Evolutionary conservation across 331 rosid species (phyloP).

Genomic region (Ulmus americana): DNA sequence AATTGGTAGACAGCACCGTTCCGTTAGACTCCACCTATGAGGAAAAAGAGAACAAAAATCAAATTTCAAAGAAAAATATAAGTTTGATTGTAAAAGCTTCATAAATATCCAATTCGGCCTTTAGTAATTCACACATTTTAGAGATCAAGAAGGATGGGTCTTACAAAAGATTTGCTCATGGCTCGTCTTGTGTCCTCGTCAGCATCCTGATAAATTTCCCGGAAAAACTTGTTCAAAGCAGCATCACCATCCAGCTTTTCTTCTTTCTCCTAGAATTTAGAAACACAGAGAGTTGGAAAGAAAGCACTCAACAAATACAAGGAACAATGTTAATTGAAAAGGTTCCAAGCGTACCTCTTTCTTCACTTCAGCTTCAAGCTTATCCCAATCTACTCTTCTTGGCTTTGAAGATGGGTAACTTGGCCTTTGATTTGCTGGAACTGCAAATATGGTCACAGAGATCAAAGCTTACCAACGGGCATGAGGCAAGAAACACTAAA

Average conservation of each 20-base stretch:
- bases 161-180: conserved; percentile 79
- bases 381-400: conserved; percentile 56
- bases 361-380: conserved; percentile 74
- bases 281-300: conserved; percentile 7
- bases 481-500: not conserved
- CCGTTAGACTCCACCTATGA: conserved; percentile 81
- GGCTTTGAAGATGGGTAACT: conserved; percentile 71
- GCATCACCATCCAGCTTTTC: conserved; percentile 92
- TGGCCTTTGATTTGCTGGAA: conserved; percentile 40
- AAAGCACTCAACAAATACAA: not conserved
- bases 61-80: not conserved
- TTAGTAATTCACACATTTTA: not conserved
- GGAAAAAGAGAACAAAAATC: not conserved
- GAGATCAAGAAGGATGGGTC: conserved; percentile 12
- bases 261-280: conserved; percentile 59
- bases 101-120: not conserved
- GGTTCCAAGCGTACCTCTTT: conserved; percentile 48
- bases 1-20: conserved; percentile 86
- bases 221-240: conserved; percentile 75
- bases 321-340: not conserved
- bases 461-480: not conserved
- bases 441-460: conserved; percentile 31
- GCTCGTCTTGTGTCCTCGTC: conserved; percentile 83
- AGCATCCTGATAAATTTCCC: conserved; percentile 67
- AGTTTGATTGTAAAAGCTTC: not conserved